Evolutionary conservation across 306 rosid species (phyloP), one percentile per base, ranked within the genome.

Genomic region (Vigna unguiculata): DNA sequence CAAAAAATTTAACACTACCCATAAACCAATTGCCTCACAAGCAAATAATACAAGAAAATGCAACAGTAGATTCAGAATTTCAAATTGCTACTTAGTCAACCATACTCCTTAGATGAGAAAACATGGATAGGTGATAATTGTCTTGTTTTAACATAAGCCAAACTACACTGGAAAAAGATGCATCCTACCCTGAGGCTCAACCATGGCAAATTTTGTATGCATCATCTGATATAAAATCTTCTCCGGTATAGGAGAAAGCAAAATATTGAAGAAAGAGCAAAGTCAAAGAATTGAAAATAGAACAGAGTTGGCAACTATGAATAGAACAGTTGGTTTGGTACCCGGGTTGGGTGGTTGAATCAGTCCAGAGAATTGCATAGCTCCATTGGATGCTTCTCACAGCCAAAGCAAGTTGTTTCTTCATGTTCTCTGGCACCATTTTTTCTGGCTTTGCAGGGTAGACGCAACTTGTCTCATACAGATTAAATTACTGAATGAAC

Each of bases 341-440:
- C 96, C 96, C 90, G 15, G 91, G 90, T 72, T 86, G 92, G 72
- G 72, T 59, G 43, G 82, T 34, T 66, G 93, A 89, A 78, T 78
- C 66, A 41, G 91, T 85, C 96, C 98, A 90, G 89, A 93, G 89
- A 57, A 93, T 83, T 7, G 90, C 93, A 72, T 90, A 93, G 83
- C 94, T 89, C 97, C 97, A 93, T 9, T 90, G 89, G 72, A 93
- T 86, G 81, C 88, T 90, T 84, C 96, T 93, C 77, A 93, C 85
- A 60, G 98, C 90, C 81, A 86, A 73, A 82, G 98, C 93, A 88
- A 93, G 94, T 55, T 83, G 90, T 61, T 85, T 84, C 81, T 81
- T 90, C 81, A 89, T 60, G 66, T 86, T 90, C 55, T 86, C 86
- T 5, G 80, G 78, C 83, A 87, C 86, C 80, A 81, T 85, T 60